Evolutionary conservation across 768 basidiomycete genomes (phyloP).

Genomic region (Pleurotus djamor): DNA sequence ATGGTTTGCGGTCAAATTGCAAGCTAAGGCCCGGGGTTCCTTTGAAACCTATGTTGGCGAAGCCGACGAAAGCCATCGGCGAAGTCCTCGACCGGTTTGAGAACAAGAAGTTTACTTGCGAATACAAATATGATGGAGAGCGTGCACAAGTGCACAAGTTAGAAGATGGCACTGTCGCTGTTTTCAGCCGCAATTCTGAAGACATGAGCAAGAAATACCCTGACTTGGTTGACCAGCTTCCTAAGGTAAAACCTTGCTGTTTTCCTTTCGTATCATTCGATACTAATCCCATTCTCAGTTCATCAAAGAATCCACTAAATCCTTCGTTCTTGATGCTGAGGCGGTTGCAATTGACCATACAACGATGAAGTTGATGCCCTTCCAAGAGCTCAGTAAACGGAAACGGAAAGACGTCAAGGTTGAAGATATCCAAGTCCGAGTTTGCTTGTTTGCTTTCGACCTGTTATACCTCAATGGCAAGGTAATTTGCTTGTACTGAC

Average conservation of each 20-base stretch:
- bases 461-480: constrained; percentile 96
- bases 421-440: constrained; percentile 95
- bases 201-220: constrained; percentile 99
- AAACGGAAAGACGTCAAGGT: constrained; percentile 98
- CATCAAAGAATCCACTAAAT: constrained; percentile 77
- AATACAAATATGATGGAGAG: constrained; percentile 99
- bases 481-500: constrained; percentile 42
- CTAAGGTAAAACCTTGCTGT: constrained; percentile 52
- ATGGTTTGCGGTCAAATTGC: constrained; percentile 67
- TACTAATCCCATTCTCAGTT: constrained; percentile 46
- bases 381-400: constrained; percentile 93
- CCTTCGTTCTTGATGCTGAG: constrained; percentile 95
- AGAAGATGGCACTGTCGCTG: constrained; percentile 78
- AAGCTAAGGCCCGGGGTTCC: constrained; percentile 95
- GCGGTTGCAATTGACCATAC: constrained; percentile 92
- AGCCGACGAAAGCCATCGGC: constrained; percentile 97
- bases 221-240: constrained; percentile 93
- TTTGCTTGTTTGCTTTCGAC: constrained; percentile 96
- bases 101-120: constrained; percentile 93
- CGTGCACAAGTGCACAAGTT: constrained; percentile 93
- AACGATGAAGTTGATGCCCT: constrained; percentile 88
- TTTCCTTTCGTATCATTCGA: neutral
- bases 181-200: constrained; percentile 97
- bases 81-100: constrained; percentile 98
- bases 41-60: constrained; percentile 98